Conservation (phyloP, 805 yeast genomes). For the Yamadazyma akitaensis region DNA sequence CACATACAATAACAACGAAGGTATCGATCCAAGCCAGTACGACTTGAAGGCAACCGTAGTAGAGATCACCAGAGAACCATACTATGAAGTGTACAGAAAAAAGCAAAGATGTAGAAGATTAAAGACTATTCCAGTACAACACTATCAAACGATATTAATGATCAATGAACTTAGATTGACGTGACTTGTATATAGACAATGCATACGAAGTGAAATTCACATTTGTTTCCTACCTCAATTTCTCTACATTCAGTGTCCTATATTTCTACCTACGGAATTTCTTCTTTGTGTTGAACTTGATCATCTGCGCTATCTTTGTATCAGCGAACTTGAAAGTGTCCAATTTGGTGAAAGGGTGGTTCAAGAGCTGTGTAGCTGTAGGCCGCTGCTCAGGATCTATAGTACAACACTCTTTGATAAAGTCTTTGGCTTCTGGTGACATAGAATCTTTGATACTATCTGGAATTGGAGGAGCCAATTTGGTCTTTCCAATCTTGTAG, state of each 20-base stretch:
- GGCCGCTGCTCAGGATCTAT: conserved; percentile 82
- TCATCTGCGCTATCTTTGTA: conserved; percentile 55
- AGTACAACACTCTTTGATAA: conserved; percentile 71
- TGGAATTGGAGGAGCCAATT: conserved; percentile 93
- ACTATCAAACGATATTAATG: conserved; percentile 72
- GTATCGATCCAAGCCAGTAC: conserved; percentile 35
- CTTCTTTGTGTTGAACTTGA: conserved; percentile 32
- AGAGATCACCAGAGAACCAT: conserved; percentile 83
- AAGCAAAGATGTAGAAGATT: conserved; percentile 78
- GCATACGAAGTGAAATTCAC: neutral
- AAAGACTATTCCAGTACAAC: conserved; percentile 70
- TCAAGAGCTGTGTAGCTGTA: conserved; percentile 65
- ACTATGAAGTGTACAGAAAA: conserved; percentile 52
- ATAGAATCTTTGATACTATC: conserved; percentile 73
- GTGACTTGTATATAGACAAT: conserved; percentile 5
- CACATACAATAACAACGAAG: conserved; percentile 35
- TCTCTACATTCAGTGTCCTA: neutral
- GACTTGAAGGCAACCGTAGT: conserved; percentile 71
- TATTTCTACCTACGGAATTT: neutral
- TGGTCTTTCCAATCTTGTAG: conserved; percentile 80
- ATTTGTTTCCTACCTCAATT: neutral
- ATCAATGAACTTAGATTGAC: conserved; percentile 65
- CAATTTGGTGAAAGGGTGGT: conserved; percentile 49
- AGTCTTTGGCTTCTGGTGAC: conserved; percentile 61
- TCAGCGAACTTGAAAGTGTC: conserved; percentile 48